Base-by-base conservation (phyloP, 2,329 filamentous ascomycete species). In the Xylariaceae sp. region DNA sequence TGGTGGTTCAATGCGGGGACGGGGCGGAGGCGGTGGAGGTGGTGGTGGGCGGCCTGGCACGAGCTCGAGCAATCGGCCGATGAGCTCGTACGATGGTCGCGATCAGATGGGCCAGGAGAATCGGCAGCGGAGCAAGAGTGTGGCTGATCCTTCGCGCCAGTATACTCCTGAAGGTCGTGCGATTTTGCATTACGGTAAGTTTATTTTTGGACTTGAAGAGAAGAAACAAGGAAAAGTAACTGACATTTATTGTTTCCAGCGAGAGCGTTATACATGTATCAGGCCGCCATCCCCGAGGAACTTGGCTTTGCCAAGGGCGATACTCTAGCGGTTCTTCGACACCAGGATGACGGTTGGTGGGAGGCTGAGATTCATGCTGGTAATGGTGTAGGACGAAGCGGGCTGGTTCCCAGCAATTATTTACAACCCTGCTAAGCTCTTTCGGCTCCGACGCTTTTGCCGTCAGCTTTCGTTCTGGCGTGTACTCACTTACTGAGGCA, bases 261-360 rank as follows among this genome's bases (percentile, higher is more conserved):
- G 44, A 87, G 92, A 34, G 92, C 93, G 21, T 77, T 96, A 73
- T 98, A 97, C 67, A 83, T 88, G 72, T 98, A 98, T 66, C 83
- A 86, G 61, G 90, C 93, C 2, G 92, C 90, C 19, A 98, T 98
- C 47, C 89, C 92, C 0, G 93, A 97, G 64, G 94, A 98, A 68
- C 73, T 98, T 17, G 86, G 86, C 12, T 98, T 98, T 66, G 76
- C 77, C 37, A 98, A 98, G 71, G 91, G 91, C 38, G 94, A 98
- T 62, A 82, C 92, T 48, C 75, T 98, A 12, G 89, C 92, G 2
- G 83, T 98, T 12, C 73, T 96, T 37, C 79, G 91, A 49, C 82
- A 95, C 60, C 93, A 98, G 68, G 93, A 98, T 64, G 93, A 98
- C 63, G 93, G 93, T 17, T 98, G 93, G 93, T 98, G 94, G 93